Conservation (phyloP, 2,329 filamentous ascomycete species). For the Trichoderma harzianum region DNA sequence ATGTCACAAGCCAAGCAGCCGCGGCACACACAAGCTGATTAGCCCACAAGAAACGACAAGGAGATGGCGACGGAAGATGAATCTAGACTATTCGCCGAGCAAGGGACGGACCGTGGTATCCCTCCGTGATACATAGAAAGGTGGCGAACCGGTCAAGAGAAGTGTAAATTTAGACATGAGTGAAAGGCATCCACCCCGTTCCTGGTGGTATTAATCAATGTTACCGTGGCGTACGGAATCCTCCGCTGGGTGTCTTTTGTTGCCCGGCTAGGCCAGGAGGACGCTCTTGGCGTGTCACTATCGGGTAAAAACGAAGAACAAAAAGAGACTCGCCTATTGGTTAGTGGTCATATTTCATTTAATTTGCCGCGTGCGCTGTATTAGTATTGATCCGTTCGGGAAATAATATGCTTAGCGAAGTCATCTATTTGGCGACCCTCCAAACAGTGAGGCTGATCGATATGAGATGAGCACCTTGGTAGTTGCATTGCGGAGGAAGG, state of each 20-base stretch:
- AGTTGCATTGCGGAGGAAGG: neutral
- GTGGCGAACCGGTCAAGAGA: neutral
- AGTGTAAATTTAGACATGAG: neutral
- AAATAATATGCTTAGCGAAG: constrained; percentile 1
- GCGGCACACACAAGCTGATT: neutral
- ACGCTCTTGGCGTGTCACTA: neutral
- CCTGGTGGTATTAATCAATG: neutral
- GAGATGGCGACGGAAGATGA: neutral
- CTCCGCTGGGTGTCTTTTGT: neutral
- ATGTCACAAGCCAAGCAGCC: neutral
- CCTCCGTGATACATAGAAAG: neutral
- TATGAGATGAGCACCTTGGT: neutral
- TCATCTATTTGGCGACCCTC: neutral
- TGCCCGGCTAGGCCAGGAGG: neutral
- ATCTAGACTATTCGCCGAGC: neutral
- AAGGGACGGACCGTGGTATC: neutral
- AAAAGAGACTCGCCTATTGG: neutral
- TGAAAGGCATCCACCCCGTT: neutral
- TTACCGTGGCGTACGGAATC: neutral
- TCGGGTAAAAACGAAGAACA: neutral
- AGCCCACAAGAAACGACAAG: neutral
- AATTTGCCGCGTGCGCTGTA: neutral
- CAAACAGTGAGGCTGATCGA: neutral
- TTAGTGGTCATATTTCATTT: neutral
- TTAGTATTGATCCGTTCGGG: neutral